Evolutionary conservation across 1,139 yeast genomes (phyloP).

Genomic region (Geotrichum australiense): DNA sequence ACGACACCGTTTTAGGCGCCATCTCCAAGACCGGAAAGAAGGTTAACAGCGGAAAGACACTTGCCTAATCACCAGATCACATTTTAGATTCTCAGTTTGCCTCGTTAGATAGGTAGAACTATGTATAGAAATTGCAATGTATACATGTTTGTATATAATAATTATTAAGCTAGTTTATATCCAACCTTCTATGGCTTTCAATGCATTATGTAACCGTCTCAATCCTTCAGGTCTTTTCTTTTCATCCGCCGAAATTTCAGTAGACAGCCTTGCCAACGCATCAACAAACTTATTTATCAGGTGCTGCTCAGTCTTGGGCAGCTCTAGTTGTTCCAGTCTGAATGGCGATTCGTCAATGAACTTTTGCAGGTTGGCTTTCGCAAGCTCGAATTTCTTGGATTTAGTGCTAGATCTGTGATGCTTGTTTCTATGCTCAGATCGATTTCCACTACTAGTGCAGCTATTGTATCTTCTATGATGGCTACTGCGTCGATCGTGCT

Average conservation of each 20-base stretch:
- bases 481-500: background rate
- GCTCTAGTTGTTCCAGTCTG: constrained; percentile 60
- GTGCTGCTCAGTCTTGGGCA: constrained; percentile 71
- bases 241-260: constrained; percentile 83
- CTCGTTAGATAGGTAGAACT: background rate
- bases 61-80: constrained; percentile 23
- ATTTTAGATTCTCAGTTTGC: background rate
- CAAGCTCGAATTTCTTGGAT: constrained; percentile 20
- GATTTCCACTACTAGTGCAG: background rate
- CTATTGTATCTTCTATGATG: background rate
- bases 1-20: constrained; percentile 69
- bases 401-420: background rate
- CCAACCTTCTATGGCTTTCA: constrained; percentile 80
- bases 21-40: constrained; percentile 90
- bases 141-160: background rate
- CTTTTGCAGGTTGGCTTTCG: constrained; percentile 26
- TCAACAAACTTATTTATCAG: constrained; percentile 80
- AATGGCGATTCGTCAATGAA: constrained; percentile 26
- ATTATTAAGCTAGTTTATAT: constrained; percentile 24
- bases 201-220: constrained; percentile 67
- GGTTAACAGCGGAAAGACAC: constrained; percentile 53
- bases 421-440: too few species aligned
- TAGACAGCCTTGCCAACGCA: constrained; percentile 73
- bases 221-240: constrained; percentile 77
- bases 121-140: background rate